Evolutionary conservation across 2,329 filamentous ascomycete genomes (phyloP), one percentile per base, ranked within the genome.

Genomic region (Fusarium drepaniforme): DNA sequence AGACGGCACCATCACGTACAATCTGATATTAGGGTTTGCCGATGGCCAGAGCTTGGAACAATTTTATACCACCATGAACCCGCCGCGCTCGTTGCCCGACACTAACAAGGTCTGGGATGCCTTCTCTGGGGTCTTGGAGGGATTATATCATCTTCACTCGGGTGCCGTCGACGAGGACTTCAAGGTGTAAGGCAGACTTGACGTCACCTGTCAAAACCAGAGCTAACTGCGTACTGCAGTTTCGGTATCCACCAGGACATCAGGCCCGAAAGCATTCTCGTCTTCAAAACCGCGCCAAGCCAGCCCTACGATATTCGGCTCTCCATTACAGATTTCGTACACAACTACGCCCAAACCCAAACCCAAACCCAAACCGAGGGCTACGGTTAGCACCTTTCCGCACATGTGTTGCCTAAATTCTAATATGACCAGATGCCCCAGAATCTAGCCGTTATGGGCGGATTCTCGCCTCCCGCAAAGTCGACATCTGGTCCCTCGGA

Each of bases 181-280:
- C 16, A 42, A 44, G 21, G 33, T 30, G 37, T 61, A 30, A 40
- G 44, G 2, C 23, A 38, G 2, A 49, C 30, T 25, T 13, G 8
- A 35, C 18, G 13, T 30, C n/a, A 11, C 38, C 7, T 49, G 6
- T 4, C 8, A 15, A 30, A 6, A 30, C 23, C 21, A 30, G 13
- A 21, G 12, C 59, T 64, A 23, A 68, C 8, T 5, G n/a, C 2
- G 1, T 2, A 11, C 30, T 38, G 3, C 33, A 73, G n/a, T n/a
- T n/a, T n/a, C n/a, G n/a, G 68, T 8, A 62, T 73, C 16, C 71
- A 73, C n/a, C 68, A 73, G 23, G 68, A 71, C 51, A 64, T 73
- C 58, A 73, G 69, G 30, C 71, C 71, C 1, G 60, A 71, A 5
- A 73, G 71, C n/a, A 30, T 71, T 21, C 58, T 73, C 35, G 38